These are phyloP conservation scores for Echinosophora koreensis DNA, from an alignment of 306 rosid genomes.

Conservation along the genomic window DNA sequence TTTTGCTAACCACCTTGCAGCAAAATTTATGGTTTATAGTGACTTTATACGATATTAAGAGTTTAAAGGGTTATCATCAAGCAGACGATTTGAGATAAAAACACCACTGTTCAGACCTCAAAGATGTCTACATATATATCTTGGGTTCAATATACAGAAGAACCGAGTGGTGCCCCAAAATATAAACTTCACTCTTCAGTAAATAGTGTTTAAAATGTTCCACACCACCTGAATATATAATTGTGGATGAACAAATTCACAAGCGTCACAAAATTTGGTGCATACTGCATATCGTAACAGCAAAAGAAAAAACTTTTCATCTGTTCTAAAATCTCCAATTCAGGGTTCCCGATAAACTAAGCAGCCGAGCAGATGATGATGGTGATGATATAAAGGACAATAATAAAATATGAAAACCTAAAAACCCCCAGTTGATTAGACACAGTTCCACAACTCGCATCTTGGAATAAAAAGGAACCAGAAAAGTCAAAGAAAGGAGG, in stretches of 20 bases:
- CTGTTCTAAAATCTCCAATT: conserved; percentile 3
- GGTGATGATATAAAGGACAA: neutral
- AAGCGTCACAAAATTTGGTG: neutral
- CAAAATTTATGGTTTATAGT: neutral
- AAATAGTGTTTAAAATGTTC: neutral
- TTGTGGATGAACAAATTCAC: neutral
- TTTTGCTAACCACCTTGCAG: neutral
- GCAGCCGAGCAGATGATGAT: neutral
- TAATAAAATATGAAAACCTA: neutral
- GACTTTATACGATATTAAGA: neutral
- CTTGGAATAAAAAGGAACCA: too few species aligned
- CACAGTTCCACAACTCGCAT: too few species aligned
- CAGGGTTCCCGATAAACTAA: neutral
- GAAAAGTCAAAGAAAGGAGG: too few species aligned
- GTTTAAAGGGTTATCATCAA: neutral
- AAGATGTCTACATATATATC: neutral
- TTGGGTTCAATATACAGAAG: neutral
- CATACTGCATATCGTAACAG: neutral
- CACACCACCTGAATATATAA: neutral
- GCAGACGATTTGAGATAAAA: neutral
- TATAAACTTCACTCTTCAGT: neutral
- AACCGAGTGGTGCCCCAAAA: neutral
- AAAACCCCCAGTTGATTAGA: neutral
- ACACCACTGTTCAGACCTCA: neutral
- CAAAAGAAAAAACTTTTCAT: neutral